Percentiles rank a stretch among this genome's conserved stretches.
These are phyloP conservation scores for Oryza rufipogon DNA, from an alignment of 176 grass and related monocot genomes.

Conservation along the genomic window DNA sequence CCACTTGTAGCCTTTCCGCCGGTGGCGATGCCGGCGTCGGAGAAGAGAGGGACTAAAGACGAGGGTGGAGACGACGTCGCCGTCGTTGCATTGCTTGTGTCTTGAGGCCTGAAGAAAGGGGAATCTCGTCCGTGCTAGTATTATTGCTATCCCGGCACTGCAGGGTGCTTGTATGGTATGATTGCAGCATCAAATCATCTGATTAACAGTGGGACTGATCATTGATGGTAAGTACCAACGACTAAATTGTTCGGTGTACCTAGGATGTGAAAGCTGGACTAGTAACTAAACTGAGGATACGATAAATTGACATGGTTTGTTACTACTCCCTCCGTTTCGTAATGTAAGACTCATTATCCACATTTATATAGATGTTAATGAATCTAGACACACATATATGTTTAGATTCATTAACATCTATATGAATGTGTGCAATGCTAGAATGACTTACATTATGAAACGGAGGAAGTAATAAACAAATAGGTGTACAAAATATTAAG, in stretches of 20 bases:
- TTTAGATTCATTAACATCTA: too few relatives aligned
- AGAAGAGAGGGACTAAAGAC: neutral
- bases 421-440: too few relatives aligned
- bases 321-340: too few relatives aligned
- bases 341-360: too few relatives aligned
- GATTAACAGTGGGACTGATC: neutral
- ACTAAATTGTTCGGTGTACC: neutral
- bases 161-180: conserved; percentile 13
- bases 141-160: neutral
- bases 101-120: neutral
- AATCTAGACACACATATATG: too few relatives aligned
- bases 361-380: too few relatives aligned
- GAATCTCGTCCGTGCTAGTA: conserved; percentile 29
- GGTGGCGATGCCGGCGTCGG: neutral
- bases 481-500: too few relatives aligned
- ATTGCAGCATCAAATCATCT: conserved; percentile 7
- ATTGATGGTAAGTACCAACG: conserved; percentile 17
- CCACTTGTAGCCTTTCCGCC: too few relatives aligned
- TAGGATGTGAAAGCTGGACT: neutral
- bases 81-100: conserved; percentile 15
- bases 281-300: too few relatives aligned
- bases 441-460: too few relatives aligned
- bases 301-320: too few relatives aligned
- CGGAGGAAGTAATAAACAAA: too few relatives aligned
- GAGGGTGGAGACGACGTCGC: neutral